These are phyloP conservation scores for Vigna reflexopilosa DNA, from an alignment of 306 rosid genomes.

Conservation along the genomic window DNA sequence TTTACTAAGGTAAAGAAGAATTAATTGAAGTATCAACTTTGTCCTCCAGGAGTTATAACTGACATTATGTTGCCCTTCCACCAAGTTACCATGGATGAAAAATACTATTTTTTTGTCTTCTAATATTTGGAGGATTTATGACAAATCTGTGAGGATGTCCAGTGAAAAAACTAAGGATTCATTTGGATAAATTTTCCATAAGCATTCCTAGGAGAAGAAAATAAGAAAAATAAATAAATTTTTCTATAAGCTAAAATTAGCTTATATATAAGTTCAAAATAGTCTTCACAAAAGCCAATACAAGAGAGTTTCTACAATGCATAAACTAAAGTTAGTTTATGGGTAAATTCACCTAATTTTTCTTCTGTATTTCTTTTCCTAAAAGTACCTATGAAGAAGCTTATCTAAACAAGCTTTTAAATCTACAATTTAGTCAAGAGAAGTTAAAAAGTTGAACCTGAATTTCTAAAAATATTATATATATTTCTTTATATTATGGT, in stretches of 20 bases:
- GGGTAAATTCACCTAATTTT: no score
- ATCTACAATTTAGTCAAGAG: not conserved
- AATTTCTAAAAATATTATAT: not conserved
- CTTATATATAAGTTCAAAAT: no score
- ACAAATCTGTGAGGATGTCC: not conserved
- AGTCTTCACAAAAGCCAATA: no score
- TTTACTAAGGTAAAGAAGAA: not conserved
- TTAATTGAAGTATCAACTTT: not conserved
- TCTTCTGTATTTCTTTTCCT: no score
- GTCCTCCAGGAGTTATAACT: not conserved
- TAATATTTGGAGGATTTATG: not conserved
- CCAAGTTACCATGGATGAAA: not conserved
- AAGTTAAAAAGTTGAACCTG: not conserved
- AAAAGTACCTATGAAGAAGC: no score
- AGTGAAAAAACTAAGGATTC: not conserved
- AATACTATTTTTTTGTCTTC: not conserved
- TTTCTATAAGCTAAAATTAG: no score
- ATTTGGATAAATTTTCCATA: no score
- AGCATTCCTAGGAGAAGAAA: no score
- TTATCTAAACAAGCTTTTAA: no score
- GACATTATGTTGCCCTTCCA: not conserved
- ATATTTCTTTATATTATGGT: not conserved
- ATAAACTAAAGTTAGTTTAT: no score
- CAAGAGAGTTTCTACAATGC: no score
- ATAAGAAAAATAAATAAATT: no score